A percentile compares a stretch with the other conserved stretches of the same genome.
phyloP scores from a whole-genome alignment of 2,329 filamentous ascomycete species.

The Gremmenia infestans region DNA sequence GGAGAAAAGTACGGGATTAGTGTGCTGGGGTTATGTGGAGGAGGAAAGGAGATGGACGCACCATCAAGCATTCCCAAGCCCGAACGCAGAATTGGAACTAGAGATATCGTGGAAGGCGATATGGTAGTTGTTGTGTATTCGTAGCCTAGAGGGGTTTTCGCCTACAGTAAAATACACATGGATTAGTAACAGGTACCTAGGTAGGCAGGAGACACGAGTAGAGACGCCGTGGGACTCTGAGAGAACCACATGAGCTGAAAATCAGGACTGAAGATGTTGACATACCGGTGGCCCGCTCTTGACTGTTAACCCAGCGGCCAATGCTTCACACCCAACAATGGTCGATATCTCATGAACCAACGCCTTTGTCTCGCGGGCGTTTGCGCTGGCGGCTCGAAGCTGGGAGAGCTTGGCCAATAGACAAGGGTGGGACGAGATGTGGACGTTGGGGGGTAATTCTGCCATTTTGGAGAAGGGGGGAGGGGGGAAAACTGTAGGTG shows the following conservation, averaged over 20 bases:
- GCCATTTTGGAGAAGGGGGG: slow-evolving; percentile 20
- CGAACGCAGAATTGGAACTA: slow-evolving; percentile 89
- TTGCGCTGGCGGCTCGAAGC: slow-evolving; percentile 68
- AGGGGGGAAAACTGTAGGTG: neutral
- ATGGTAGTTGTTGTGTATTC: slow-evolving; percentile 64
- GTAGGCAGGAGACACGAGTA: neutral
- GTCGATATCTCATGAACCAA: slow-evolving; percentile 83
- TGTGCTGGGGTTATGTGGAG: neutral
- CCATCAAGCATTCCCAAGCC: slow-evolving; percentile 88
- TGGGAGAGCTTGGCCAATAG: slow-evolving; percentile 84
- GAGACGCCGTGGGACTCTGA: neutral
- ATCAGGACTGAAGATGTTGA: neutral
- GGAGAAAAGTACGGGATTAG: slow-evolving; percentile 1
- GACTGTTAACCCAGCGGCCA: slow-evolving; percentile 57
- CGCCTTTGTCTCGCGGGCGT: slow-evolving; percentile 69
- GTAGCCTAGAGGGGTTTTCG: slow-evolving; percentile 72
- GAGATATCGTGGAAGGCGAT: slow-evolving; percentile 59
- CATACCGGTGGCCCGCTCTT: slow-evolving; percentile 58
- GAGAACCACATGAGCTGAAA: neutral
- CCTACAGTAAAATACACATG: slow-evolving; percentile 44
- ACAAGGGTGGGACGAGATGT: slow-evolving; percentile 82
- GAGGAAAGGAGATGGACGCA: slow-evolving; percentile 32
- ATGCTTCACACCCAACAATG: slow-evolving; percentile 77
- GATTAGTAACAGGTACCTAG: slow-evolving; percentile 4
- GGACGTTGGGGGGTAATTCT: slow-evolving; percentile 55